phyloP scores from a whole-genome alignment of 768 basidiomycete genomes.

The Boletus rex-veris region DNA sequence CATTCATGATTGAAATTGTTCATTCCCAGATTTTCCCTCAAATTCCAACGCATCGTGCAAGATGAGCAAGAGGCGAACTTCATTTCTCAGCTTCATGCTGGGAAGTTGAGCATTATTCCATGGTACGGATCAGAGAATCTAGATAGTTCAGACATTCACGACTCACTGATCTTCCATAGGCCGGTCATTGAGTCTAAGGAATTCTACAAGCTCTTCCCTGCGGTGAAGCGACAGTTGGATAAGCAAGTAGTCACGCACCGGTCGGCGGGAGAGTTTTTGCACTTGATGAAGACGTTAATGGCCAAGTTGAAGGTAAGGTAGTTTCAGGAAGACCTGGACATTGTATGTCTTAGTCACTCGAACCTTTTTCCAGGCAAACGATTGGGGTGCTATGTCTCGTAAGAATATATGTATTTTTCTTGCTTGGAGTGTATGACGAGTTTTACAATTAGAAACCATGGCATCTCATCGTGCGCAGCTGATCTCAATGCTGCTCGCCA shows the following conservation, averaged over 20 bases:
- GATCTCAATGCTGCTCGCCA: constrained; percentile 40
- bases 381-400: constrained; percentile 68
- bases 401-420: constrained; percentile 10
- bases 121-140: constrained; percentile 35
- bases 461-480: constrained; percentile 46
- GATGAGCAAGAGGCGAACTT: constrained; percentile 61
- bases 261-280: constrained; percentile 52
- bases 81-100: constrained; percentile 55
- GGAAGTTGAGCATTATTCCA: constrained; percentile 54
- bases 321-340: not conserved
- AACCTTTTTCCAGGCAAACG: constrained; percentile 43
- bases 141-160: not conserved
- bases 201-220: constrained; percentile 53
- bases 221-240: constrained; percentile 46
- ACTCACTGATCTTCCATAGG: constrained; percentile 10
- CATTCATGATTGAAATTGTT: not conserved
- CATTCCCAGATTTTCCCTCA: constrained; percentile 45
- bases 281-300: constrained; percentile 60
- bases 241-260: constrained; percentile 46
- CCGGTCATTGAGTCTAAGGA: constrained; percentile 61
- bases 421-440: not conserved
- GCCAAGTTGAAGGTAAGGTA: constrained; percentile 50
- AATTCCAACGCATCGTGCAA: constrained; percentile 58
- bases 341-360: constrained; percentile 1
- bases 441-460: constrained; percentile 40